Evolutionary conservation across 805 yeast genomes (phyloP), one percentile per base, ranked within the genome.

Genomic region (Ogataea ganodermae): DNA sequence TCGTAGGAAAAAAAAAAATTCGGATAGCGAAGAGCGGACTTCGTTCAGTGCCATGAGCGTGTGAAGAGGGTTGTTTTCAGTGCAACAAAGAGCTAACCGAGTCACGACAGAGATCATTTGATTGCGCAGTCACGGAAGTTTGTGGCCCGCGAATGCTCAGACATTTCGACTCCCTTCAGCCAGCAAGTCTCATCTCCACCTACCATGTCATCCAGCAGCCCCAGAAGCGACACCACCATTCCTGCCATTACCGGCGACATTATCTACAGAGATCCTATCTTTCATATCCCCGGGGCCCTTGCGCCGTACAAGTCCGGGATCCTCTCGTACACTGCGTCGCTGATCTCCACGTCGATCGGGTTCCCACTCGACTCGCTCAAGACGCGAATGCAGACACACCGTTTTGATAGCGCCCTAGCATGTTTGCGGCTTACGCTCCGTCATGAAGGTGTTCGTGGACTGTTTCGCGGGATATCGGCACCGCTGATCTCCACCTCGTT

Each of bases 331-430:
- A 65, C 80, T 0, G 71, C 91, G 2, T 83, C 90, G 0, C 64
- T 84, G 35, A 64, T 76, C 10, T 75, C 90, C 16, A 84, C 90
- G 1, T 70, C 80, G 3, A 75, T 82, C n/a, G 95, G 94, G 16
- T 89, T 83, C 59, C 96, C 96, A 0, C 66, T 89, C 42, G 96
- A 89, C 62, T 84, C 94, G n/a, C 73, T 89, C 49, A 89, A 89
- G 64, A 89, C 96, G 0, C 72, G 96, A 50, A 83, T 86, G 82
- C 96, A 89, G 63, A 85, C 95, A 0, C 84, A 86, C 59, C 73
- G 76, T 45, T 88, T 80, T 67, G 68, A 69, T 13, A 74, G 79
- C 42, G 75, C 83, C 22, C 62, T 72, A 43, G 80, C 79, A 46
- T 87, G 95, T 60, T 68, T 84, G 16, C 58, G 60, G 28, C 68